These are phyloP conservation scores for Lactarius psammicola DNA, from an alignment of 768 basidiomycete species.

Conservation along the genomic window DNA sequence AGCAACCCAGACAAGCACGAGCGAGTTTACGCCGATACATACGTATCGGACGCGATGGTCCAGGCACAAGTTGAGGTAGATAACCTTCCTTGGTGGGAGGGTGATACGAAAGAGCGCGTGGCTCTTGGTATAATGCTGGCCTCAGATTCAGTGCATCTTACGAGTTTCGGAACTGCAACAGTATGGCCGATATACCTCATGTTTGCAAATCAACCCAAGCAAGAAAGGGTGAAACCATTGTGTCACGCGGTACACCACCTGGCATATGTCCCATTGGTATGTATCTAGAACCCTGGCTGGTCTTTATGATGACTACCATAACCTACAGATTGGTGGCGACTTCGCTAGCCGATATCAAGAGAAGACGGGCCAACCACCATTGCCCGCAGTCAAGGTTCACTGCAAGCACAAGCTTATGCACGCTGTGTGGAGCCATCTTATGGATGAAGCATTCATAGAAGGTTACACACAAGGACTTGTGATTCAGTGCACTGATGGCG, in stretches of 20 bases:
- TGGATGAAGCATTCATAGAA: slow-evolving; percentile 30
- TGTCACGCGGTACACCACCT: background rate
- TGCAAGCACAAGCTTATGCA: slow-evolving; percentile 33
- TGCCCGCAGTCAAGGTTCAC: slow-evolving; percentile 9
- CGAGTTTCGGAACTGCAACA: background rate
- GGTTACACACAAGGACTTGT: slow-evolving; percentile 19
- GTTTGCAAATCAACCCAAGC: background rate
- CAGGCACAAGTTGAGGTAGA: background rate
- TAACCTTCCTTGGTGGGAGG: background rate
- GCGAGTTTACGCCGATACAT: background rate
- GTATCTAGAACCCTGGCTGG: background rate
- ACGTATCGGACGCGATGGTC: background rate
- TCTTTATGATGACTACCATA: background rate
- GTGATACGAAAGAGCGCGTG: background rate
- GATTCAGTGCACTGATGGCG: slow-evolving; percentile 28
- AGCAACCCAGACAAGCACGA: background rate
- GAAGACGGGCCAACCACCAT: background rate
- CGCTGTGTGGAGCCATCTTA: slow-evolving; percentile 25
- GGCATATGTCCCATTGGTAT: background rate
- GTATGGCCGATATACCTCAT: background rate
- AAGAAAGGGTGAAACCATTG: background rate
- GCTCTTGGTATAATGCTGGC: no score
- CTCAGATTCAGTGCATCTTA: background rate
- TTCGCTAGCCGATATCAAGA: background rate
- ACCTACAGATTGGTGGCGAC: background rate